Percentiles rank a stretch among this genome's conserved stretches.
These are phyloP conservation scores for Citrus reticulata DNA, from an alignment of 345 rosid genomes.

Conservation along the genomic window DNA sequence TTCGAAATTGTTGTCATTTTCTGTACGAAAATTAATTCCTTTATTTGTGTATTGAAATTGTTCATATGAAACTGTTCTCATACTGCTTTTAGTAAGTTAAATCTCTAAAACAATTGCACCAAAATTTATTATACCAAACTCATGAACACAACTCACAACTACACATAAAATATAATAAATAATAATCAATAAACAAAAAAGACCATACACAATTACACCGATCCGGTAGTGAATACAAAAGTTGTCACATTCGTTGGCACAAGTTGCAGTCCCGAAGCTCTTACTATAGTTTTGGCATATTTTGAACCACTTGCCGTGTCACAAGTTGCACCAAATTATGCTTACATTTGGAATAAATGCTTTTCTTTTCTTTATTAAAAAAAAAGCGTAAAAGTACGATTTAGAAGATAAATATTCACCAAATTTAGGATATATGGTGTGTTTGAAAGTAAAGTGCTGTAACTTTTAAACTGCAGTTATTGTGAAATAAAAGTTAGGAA, in stretches of 20 bases:
- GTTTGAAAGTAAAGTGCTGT: no score
- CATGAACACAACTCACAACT: neutral
- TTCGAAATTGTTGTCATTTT: neutral
- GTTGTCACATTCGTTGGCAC: neutral
- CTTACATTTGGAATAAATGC: neutral
- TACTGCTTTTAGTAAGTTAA: neutral
- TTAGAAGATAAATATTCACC: neutral
- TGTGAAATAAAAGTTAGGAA: no score
- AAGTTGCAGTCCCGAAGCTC: neutral
- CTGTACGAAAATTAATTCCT: neutral
- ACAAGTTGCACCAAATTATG: neutral
- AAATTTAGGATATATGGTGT: neutral
- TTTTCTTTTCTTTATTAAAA: neutral
- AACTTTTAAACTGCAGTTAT: fast-evolving
- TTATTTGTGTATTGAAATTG: neutral
- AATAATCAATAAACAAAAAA: neutral
- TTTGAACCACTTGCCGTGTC: neutral
- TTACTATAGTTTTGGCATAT: neutral
- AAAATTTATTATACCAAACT: neutral
- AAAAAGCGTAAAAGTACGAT: neutral
- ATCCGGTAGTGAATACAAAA: neutral
- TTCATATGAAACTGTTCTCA: neutral
- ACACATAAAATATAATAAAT: neutral
- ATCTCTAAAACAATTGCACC: neutral
- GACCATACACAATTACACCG: no score